Conservation (phyloP, 2,329 filamentous ascomycete genomes). For the Purpureocillium takamizusanense region DNA sequence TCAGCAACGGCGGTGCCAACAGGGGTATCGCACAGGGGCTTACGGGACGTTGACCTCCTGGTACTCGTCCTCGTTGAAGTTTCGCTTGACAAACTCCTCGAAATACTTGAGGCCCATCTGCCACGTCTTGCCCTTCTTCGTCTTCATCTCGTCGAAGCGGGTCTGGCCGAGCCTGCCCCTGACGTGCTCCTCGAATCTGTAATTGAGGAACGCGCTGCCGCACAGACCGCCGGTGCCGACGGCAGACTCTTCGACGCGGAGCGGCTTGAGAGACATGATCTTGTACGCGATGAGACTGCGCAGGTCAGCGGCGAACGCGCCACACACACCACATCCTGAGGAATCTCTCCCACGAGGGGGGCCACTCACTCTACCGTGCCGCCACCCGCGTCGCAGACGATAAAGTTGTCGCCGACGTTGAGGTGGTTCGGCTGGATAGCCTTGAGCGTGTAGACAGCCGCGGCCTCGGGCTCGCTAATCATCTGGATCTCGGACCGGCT, state of each 20-base stretch:
- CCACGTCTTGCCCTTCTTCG: slow-evolving; percentile 72
- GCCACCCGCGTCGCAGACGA: slow-evolving; percentile 55
- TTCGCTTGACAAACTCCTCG: slow-evolving; percentile 77
- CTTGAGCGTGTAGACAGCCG: slow-evolving; percentile 71
- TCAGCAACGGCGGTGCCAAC: slow-evolving; percentile 4
- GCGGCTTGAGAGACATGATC: slow-evolving; percentile 62
- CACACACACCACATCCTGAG: not conserved
- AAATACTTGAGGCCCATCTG: slow-evolving; percentile 72
- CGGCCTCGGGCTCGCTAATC: slow-evolving; percentile 74
- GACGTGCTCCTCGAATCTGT: slow-evolving; percentile 72
- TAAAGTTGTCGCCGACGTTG: slow-evolving; percentile 57
- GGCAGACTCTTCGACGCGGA: slow-evolving; percentile 69
- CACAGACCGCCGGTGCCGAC: slow-evolving; percentile 72
- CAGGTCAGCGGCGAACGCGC: slow-evolving; percentile 9
- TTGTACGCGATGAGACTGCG: slow-evolving; percentile 66
- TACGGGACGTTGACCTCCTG: slow-evolving; percentile 69
- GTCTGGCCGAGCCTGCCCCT: slow-evolving; percentile 55
- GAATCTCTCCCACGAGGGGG: too few species aligned
- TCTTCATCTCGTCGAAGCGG: slow-evolving; percentile 65
- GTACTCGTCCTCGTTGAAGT: slow-evolving; percentile 72
- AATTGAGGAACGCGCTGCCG: slow-evolving; percentile 72
- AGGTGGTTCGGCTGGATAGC: slow-evolving; percentile 69
- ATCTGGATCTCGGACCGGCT: slow-evolving; percentile 61
- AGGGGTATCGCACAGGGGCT: slow-evolving; percentile 14
- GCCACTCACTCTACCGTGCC: slow-evolving; percentile 54